Percentiles rank a stretch among this genome's conserved stretches.
These are phyloP conservation scores for Candolleomyces efflorescens DNA, from an alignment of 768 basidiomycete genomes.

Conservation along the genomic window DNA sequence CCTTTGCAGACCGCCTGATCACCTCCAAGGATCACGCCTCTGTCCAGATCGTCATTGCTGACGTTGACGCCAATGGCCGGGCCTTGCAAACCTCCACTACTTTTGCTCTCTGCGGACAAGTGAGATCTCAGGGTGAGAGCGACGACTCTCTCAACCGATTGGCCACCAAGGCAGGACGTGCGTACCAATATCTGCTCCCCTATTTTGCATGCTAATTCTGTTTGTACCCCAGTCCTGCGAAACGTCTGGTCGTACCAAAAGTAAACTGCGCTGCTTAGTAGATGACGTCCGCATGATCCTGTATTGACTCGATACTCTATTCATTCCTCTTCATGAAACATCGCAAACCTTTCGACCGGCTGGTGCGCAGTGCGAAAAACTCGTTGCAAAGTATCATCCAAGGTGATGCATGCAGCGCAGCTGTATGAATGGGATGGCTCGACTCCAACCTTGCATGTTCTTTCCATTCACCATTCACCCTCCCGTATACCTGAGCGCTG, in stretches of 20 bases:
- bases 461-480: not conserved
- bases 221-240: constrained; percentile 69
- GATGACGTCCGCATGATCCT: constrained; percentile 1
- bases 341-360: not conserved
- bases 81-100: constrained; percentile 78
- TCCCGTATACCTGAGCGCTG: not conserved
- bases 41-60: constrained; percentile 92
- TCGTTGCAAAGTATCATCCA: not conserved
- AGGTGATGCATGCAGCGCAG: no score
- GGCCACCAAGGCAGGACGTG: constrained; percentile 92
- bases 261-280: constrained; percentile 38
- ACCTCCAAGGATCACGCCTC: constrained; percentile 99
- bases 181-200: constrained; percentile 32
- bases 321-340: not conserved
- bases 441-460: not conserved
- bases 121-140: constrained; percentile 92
- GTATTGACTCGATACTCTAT: not conserved
- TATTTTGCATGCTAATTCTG: not conserved
- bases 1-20: constrained; percentile 82
- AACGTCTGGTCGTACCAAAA: constrained; percentile 97
- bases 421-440: no score
- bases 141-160: constrained; percentile 97
- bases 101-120: constrained; percentile 92
- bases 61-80: constrained; percentile 88
- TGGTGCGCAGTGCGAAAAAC: not conserved